Evolutionary conservation across 176 grass and related monocot genomes (phyloP).

Genomic region (sorghum (Sorghum bicolor)): DNA sequence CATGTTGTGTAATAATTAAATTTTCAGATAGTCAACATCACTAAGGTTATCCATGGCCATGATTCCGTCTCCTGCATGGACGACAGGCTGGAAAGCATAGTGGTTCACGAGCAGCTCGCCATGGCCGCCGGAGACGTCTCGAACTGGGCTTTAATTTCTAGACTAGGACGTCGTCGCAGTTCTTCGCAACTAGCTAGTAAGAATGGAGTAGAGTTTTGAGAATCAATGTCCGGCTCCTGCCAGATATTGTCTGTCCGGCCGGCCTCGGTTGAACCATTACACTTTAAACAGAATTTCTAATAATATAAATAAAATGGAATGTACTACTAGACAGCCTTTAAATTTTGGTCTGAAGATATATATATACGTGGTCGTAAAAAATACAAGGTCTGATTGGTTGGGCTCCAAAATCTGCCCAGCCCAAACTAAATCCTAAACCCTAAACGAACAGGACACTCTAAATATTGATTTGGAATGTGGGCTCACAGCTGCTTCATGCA

Average conservation of each 20-base stretch:
- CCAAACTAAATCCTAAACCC: too few relatives aligned
- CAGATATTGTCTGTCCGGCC: constrained; percentile 3
- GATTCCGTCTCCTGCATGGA: not conserved
- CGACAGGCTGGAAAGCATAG: not conserved
- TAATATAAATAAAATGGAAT: not conserved
- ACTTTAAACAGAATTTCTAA: not conserved
- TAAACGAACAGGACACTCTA: too few relatives aligned
- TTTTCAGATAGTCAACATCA: not conserved
- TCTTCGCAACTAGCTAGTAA: not conserved
- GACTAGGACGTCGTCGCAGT: not conserved
- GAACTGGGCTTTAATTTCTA: not conserved
- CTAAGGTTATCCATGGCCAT: not conserved
- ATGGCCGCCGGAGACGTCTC: not conserved
- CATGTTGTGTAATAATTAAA: not conserved
- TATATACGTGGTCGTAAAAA: too few relatives aligned
- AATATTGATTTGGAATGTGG: not conserved
- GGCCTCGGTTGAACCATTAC: not conserved
- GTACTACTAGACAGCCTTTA: not conserved
- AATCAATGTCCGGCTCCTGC: not conserved
- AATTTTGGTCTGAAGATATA: too few relatives aligned
- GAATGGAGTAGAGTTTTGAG: not conserved
- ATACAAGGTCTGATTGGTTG: too few relatives aligned
- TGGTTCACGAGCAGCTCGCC: constrained; percentile 31
- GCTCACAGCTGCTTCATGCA: not conserved
- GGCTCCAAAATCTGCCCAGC: too few relatives aligned